phyloP scores from a whole-genome alignment of 805 yeast genomes.

The Cyberlindnera americana region DNA sequence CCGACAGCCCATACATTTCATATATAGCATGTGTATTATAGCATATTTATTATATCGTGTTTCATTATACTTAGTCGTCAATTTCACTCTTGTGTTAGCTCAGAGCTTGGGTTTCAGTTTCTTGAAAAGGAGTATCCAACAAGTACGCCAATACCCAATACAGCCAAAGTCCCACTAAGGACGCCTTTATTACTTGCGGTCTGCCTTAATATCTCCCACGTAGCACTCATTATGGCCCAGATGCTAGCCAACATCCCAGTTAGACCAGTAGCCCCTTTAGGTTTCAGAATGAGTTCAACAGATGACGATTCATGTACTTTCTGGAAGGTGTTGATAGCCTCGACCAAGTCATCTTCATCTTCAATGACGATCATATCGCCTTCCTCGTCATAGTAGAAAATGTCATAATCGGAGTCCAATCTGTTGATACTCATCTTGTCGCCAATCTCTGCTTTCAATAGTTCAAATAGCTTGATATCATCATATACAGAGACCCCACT shows the following conservation, averaged over 20 bases:
- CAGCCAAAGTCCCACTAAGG: constrained; percentile 19
- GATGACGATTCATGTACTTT: constrained; percentile 1
- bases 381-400: constrained; percentile 39
- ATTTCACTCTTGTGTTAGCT: too few species aligned
- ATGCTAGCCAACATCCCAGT: constrained; percentile 1
- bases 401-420: constrained; percentile 21
- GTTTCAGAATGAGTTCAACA: constrained; percentile 18
- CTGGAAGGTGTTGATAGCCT: constrained; percentile 24
- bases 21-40: not conserved
- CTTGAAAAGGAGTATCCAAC: constrained; percentile 21
- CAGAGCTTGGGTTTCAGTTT: not conserved
- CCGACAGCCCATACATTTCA: too few species aligned
- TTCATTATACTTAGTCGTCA: too few species aligned
- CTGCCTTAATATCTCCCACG: constrained; percentile 2
- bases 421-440: constrained; percentile 22
- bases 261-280: not conserved
- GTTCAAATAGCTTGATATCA: constrained; percentile 21
- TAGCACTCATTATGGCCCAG: constrained; percentile 9
- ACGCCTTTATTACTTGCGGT: not conserved
- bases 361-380: constrained; percentile 33
- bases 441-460: constrained; percentile 25
- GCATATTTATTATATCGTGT: not conserved
- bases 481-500: constrained; percentile 21
- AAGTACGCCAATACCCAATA: constrained; percentile 23
- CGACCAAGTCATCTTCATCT: constrained; percentile 33